Evolutionary conservation across 2,329 filamentous ascomycete species (phyloP).

Genomic region (Lasiodiplodia theobromae): DNA sequence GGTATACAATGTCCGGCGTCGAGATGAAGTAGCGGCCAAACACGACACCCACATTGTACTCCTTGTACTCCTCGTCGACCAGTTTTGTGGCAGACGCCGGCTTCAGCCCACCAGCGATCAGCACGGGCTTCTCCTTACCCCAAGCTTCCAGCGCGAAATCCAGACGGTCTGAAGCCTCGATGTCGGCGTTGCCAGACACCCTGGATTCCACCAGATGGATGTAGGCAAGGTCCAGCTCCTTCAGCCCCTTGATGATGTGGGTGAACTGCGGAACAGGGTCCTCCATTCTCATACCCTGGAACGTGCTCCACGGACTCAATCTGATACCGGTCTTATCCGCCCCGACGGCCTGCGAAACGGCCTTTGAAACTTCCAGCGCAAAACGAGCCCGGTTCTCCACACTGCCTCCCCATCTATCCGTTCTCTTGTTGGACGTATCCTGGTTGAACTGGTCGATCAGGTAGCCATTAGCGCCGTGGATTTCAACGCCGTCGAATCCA

Average conservation of each 20-base stretch:
- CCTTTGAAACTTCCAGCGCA: slow-evolving; percentile 60
- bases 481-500: slow-evolving; percentile 68
- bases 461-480: slow-evolving; percentile 69
- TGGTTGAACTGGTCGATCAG: slow-evolving; percentile 72
- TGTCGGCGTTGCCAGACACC: slow-evolving; percentile 49
- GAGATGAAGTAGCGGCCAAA: slow-evolving; percentile 60
- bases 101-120: slow-evolving; percentile 53
- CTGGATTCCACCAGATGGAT: slow-evolving; percentile 68
- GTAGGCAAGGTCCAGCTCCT: slow-evolving; percentile 63
- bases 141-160: slow-evolving; percentile 39
- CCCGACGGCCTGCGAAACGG: slow-evolving; percentile 59
- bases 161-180: slow-evolving; percentile 36
- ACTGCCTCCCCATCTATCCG: slow-evolving; percentile 56
- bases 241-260: slow-evolving; percentile 61
- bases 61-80: slow-evolving; percentile 51
- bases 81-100: slow-evolving; percentile 46
- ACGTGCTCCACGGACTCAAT: slow-evolving; percentile 66
- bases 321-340: slow-evolving; percentile 63
- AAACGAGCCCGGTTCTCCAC: slow-evolving; percentile 62
- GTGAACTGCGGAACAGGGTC: slow-evolving; percentile 70
- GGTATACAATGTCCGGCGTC: slow-evolving; percentile 58
- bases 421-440: slow-evolving; percentile 62
- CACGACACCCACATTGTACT: slow-evolving; percentile 53
- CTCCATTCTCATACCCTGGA: slow-evolving; percentile 69
- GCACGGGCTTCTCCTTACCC: slow-evolving; percentile 39